A percentile compares a stretch with the other conserved stretches of the same genome.
Conservation (phyloP, 1,284 basidiomycete genomes). For the Waitea zeae region DNA sequence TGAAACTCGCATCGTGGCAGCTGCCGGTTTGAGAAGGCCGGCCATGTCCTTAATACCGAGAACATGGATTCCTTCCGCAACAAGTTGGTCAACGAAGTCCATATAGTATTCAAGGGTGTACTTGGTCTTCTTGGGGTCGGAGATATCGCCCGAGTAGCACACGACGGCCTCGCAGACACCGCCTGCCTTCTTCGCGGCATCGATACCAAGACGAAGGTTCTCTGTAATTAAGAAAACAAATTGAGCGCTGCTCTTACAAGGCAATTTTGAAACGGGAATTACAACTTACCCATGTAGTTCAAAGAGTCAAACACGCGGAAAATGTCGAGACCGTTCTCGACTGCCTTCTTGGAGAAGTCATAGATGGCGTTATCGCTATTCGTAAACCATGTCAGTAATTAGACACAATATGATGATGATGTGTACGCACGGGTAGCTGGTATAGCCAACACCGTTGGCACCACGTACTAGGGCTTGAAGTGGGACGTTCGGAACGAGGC, state of each 20-base stretch:
- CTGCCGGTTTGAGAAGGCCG: slow-evolving; percentile 88
- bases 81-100: slow-evolving; percentile 88
- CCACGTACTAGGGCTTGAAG: slow-evolving; percentile 98
- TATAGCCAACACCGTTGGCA: slow-evolving; percentile 98
- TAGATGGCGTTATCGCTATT: slow-evolving; percentile 94
- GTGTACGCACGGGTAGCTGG: slow-evolving; percentile 81
- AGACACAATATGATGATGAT: background rate
- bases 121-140: slow-evolving; percentile 89
- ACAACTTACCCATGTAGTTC: slow-evolving; percentile 82
- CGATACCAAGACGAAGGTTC: slow-evolving; percentile 71
- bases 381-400: background rate
- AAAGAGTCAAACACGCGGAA: slow-evolving; percentile 99
- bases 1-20: slow-evolving; percentile 62
- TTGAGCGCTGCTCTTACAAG: too few relatives aligned
- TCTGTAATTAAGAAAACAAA: too few relatives aligned
- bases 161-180: slow-evolving; percentile 97
- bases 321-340: slow-evolving; percentile 98
- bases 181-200: slow-evolving; percentile 98
- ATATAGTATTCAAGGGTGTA: slow-evolving; percentile 98
- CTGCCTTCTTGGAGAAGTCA: slow-evolving; percentile 96
- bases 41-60: slow-evolving; percentile 99
- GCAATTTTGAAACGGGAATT: too few relatives aligned
- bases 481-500: slow-evolving; percentile 96
- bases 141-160: slow-evolving; percentile 98
- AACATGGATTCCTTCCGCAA: slow-evolving; percentile 92